These are phyloP conservation scores for Alisma plantagoaquatica DNA, from an alignment of 106 monocot genomes.

Conservation along the genomic window DNA sequence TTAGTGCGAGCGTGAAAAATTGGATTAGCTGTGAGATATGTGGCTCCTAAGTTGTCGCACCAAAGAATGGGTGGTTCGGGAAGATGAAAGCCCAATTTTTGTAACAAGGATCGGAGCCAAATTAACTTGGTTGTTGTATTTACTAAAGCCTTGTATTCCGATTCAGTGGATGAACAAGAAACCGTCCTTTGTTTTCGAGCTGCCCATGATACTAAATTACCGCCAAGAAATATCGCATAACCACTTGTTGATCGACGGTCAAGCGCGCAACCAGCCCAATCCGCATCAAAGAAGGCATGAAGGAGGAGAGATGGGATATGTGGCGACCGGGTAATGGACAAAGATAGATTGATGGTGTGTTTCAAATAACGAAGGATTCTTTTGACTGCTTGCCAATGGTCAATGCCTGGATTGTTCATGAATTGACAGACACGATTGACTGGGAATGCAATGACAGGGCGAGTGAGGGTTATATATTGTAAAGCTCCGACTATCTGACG, in stretches of 20 bases:
- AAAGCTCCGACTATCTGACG: not conserved
- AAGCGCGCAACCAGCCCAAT: not conserved
- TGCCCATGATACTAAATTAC: constrained; percentile 1
- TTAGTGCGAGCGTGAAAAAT: not conserved
- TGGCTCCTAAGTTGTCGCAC: constrained; percentile 2
- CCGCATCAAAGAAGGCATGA: not conserved
- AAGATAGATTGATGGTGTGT: not conserved
- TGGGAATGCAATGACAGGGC: not conserved
- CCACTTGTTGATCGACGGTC: not conserved
- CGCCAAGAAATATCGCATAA: not conserved
- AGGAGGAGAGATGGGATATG: not conserved
- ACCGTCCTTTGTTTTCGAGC: not conserved
- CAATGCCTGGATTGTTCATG: not conserved
- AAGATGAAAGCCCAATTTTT: not conserved
- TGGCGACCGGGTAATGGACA: not conserved
- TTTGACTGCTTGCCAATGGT: not conserved
- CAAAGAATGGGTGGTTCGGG: not conserved
- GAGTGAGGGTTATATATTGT: not conserved
- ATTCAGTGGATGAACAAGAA: not conserved
- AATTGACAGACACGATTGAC: not conserved
- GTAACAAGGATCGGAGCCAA: not conserved
- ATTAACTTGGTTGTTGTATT: not conserved
- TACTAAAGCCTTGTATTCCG: not conserved
- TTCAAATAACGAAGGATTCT: constrained; percentile 1
- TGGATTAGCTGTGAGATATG: constrained; percentile 1